Percentiles rank a stretch among this genome's conserved stretches.
These are phyloP conservation scores for Puccinia coronata DNA, from an alignment of 1,284 basidiomycete species.

Conservation along the genomic window DNA sequence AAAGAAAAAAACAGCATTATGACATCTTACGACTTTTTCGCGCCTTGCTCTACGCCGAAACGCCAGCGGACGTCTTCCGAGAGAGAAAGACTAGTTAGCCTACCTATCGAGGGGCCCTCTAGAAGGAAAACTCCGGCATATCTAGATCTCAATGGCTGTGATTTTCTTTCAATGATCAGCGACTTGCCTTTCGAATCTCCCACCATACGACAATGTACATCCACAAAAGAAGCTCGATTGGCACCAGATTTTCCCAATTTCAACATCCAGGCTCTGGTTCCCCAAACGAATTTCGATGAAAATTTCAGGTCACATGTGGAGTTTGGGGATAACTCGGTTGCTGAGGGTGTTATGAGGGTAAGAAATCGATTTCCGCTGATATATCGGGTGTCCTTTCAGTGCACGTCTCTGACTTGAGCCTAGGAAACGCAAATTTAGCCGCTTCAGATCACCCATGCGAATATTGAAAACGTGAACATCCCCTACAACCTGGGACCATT, in stretches of 20 bases:
- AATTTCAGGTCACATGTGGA: not conserved
- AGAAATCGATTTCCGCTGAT: not conserved
- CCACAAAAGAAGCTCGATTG: not conserved
- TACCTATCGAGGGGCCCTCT: conserved; percentile 6
- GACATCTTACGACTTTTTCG: conserved; percentile 24
- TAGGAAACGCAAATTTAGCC: not conserved
- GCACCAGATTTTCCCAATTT: not conserved
- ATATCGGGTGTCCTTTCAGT: not conserved
- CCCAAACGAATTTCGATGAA: not conserved
- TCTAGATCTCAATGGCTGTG: not conserved
- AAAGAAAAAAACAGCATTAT: not conserved
- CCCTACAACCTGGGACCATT: not conserved
- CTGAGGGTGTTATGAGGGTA: not conserved
- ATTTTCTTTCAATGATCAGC: not conserved
- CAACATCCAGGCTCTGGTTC: not conserved
- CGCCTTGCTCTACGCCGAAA: conserved; percentile 18
- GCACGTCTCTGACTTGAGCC: not conserved
- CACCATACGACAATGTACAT: not conserved
- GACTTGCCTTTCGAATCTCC: conserved; percentile 20
- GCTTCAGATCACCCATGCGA: not conserved
- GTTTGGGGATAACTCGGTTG: not conserved
- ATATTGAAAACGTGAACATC: conserved; percentile 8
- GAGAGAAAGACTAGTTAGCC: not conserved
- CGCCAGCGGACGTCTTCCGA: conserved; percentile 17
- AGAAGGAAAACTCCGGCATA: conserved; percentile 19